Base-by-base conservation (phyloP, 305 asterid species). In the Fraxinus velutina region DNA sequence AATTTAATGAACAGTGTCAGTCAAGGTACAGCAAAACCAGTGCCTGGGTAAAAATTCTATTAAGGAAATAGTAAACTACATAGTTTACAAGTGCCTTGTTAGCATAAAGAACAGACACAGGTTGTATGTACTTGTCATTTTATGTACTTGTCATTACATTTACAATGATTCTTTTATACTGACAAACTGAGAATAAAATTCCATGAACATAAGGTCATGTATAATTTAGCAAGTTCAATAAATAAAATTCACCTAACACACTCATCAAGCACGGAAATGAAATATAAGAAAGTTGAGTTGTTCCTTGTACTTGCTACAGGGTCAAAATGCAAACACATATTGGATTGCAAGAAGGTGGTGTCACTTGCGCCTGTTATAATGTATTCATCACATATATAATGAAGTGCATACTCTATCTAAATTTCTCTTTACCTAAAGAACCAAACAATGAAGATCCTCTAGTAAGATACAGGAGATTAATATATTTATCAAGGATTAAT, bases 1-100 rank as follows among this genome's bases (percentile, higher is more conserved):
- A 52, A 75, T 78, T 44, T 80, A 33, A 36, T 57, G 70, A 78
- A 86, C 50, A 77, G 33, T 73, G 47, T 80, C 10, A 68, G 47
- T 44, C 79, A 27, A 50, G 21, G 21, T 50, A 15, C 60, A 50
- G 60, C 21, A 15, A 50, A 50, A 50, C 19, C 60, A 50, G 6
- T 15, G 62, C 21, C 21, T 4, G 22, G 21, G 62, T n/a, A 50
- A 15, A 50, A 50, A 13, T 50, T 15, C 6, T 1, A 50, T 5
- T 13, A 78, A 71, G 44, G 73, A 60, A 22, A 77, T 47, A 57
- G 7, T 24, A 6, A 78, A 60, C 30, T 60, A 21, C 13, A 60
- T 42, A 36, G 12, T 5, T 60, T 77, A 33, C 12, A 81, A 13
- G 66, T 78, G 62, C 62, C 62, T 66, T 74, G 29, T 15, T 5